Base-by-base conservation (phyloP, 116 monocot species). In the Papilionanthe hybrid region DNA sequence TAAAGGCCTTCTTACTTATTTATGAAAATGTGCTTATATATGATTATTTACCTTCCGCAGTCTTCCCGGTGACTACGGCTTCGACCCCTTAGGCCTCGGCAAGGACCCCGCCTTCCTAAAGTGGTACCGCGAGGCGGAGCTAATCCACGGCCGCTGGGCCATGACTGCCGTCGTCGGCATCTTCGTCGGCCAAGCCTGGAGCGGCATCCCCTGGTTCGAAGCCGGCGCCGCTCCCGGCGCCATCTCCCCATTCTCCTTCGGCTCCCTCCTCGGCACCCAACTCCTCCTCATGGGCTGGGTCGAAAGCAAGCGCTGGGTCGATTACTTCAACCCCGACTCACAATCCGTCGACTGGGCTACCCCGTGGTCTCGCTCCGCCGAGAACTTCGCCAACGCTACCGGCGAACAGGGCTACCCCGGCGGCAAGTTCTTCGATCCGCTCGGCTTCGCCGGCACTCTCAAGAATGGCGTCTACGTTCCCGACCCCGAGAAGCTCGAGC, bases 61-160 rank as follows among this genome's bases (percentile, higher is more conserved):
- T 42, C 90, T 99, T 5, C 91, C 99, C 0, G 99, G 99, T 0
- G 99, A 99, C 89, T 99, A 77, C 73, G 99, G 99, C 0, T 99
- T 99, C 82, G 95, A 99, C 80, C 99, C 99, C 1, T 80, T 99
- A n/a, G 99, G 99, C 0, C 86, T 99, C 3, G 95, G 93, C 81
- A 95, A 95, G 86, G 95, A 99, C 84, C 95, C 99, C 20, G 93
- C 99, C 13, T 93, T 92, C 90, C 93, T 95, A 12, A 99, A 88
- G 83, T 95, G 99, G 99, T 99, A 99, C 90, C 83, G 99, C 13
- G 99, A 99, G 71, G 99, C 99, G 9, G 99, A 99, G 86, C 91
- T 99, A 55, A 99, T 95, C 92, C 99, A 94, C 76, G 95, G 95
- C 1, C 77, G 99, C 57, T 99, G 99, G 99, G 99, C 99, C 65